phyloP scores from a whole-genome alignment of 805 yeast species.

The Danielia oregonensis region DNA sequence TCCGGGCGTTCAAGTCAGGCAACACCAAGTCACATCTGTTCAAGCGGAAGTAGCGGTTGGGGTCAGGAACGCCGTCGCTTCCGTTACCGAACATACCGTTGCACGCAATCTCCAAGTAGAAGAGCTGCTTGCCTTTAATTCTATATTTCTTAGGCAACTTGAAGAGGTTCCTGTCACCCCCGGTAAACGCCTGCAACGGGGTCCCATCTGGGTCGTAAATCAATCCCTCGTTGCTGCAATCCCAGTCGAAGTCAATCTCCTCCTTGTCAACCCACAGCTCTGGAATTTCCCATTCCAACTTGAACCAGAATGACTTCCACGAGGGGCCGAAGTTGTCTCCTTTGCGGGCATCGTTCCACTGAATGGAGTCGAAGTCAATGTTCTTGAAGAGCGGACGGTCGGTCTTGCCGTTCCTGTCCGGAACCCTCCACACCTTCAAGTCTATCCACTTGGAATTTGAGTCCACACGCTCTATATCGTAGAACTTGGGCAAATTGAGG shows the following conservation, averaged over 20 bases:
- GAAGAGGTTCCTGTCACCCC: constrained; percentile 78
- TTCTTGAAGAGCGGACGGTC: constrained; percentile 61
- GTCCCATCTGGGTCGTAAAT: constrained; percentile 63
- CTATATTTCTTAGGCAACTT: constrained; percentile 47
- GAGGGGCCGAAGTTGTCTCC: constrained; percentile 89
- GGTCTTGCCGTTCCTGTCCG: constrained; percentile 43
- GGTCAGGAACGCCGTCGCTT: constrained; percentile 65
- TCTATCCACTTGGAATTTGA: constrained; percentile 42
- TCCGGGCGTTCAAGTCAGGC: constrained; percentile 78
- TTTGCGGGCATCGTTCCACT: constrained; percentile 55
- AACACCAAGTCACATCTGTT: constrained; percentile 71
- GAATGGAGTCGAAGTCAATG: constrained; percentile 43
- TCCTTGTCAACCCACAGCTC: constrained; percentile 44
- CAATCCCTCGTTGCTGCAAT: constrained; percentile 81
- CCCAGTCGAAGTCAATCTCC: constrained; percentile 72
- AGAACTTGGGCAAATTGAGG: constrained; percentile 78
- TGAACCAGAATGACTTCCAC: constrained; percentile 97
- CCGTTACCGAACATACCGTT: constrained; percentile 88
- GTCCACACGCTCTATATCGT: constrained; percentile 58
- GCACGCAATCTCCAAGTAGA: constrained; percentile 87
- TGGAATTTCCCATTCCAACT: constrained; percentile 63
- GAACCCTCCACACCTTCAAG: constrained; percentile 69
- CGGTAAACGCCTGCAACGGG: constrained; percentile 82
- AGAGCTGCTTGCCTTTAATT: constrained; percentile 51
- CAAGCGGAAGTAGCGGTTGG: constrained; percentile 67